These are phyloP conservation scores for Hygrocybe punicea DNA, from an alignment of 768 basidiomycete species.

Conservation along the genomic window DNA sequence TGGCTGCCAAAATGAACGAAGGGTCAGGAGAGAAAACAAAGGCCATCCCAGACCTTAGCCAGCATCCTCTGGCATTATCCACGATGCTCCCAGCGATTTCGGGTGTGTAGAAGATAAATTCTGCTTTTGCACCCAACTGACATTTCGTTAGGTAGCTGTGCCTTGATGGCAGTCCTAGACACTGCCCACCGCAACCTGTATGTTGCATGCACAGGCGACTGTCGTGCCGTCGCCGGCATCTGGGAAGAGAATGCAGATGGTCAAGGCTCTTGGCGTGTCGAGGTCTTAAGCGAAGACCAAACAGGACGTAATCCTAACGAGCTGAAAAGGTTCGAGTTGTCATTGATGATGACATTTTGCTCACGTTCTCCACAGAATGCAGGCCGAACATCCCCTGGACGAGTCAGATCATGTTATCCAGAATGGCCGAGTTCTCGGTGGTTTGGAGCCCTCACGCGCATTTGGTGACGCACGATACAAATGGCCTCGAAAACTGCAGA, in stretches of 20 bases:
- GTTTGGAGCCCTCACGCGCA: constrained; percentile 80
- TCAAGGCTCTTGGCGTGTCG: constrained; percentile 80
- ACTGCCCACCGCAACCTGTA: constrained; percentile 79
- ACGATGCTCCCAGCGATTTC: constrained; percentile 83
- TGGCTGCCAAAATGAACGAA: constrained; percentile 55
- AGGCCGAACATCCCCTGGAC: constrained; percentile 75
- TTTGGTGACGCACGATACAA: constrained; percentile 92
- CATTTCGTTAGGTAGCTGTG: constrained; percentile 70
- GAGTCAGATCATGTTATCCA: constrained; percentile 72
- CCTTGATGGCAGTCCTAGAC: constrained; percentile 84
- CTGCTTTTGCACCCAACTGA: constrained; percentile 10
- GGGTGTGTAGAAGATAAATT: constrained; percentile 38
- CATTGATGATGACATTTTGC: background rate
- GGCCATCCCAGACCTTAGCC: constrained; percentile 59
- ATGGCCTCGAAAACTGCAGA: constrained; percentile 71
- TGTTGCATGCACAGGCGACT: constrained; percentile 90
- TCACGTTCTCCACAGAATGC: constrained; percentile 48
- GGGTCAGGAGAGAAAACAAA: constrained; percentile 50
- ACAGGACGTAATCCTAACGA: constrained; percentile 90
- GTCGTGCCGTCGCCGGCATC: constrained; percentile 91
- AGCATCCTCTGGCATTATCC: constrained; percentile 65
- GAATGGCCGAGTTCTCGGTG: constrained; percentile 80
- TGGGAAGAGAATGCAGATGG: constrained; percentile 72
- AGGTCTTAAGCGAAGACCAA: constrained; percentile 94
- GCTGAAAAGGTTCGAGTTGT: constrained; percentile 59